Percentiles rank a stretch among this genome's conserved stretches.
Evolutionary conservation across 306 rosid genomes (phyloP).

Genomic region (Begonia peltatifolia): DNA sequence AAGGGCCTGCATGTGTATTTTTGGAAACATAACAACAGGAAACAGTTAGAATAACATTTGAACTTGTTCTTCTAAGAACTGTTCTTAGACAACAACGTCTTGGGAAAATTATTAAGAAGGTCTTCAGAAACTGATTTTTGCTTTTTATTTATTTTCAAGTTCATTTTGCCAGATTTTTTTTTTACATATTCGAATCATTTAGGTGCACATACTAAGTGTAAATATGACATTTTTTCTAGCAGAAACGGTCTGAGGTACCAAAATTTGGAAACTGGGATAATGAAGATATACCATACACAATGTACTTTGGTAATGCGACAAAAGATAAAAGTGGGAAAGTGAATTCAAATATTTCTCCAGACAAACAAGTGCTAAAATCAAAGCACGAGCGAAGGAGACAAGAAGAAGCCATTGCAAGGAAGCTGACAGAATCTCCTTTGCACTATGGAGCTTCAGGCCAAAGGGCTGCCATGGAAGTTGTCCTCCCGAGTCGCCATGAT

Average conservation of each 20-base stretch:
- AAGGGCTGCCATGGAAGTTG: not conserved
- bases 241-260: constrained; percentile 9
- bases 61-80: no score
- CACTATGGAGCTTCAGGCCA: constrained; percentile 2
- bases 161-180: not conserved
- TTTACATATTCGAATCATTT: not conserved
- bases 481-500: not conserved
- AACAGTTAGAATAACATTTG: no score
- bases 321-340: constrained; percentile 3
- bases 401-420: constrained; percentile 2
- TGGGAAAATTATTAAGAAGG: no score
- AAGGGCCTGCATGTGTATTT: no score
- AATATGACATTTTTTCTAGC: not conserved
- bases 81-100: no score
- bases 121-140: no score
- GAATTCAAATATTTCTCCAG: constrained; percentile 2
- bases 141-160: no score
- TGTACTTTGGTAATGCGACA: constrained; percentile 11
- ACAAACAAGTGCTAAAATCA: not conserved
- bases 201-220: not conserved
- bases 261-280: constrained; percentile 14
- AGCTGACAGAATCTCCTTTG: constrained; percentile 7
- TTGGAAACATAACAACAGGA: no score
- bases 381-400: not conserved
- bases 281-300: constrained; percentile 10